Evolutionary conservation across 1,284 basidiomycete species (phyloP).

Genomic region (Leccinum solheimii): DNA sequence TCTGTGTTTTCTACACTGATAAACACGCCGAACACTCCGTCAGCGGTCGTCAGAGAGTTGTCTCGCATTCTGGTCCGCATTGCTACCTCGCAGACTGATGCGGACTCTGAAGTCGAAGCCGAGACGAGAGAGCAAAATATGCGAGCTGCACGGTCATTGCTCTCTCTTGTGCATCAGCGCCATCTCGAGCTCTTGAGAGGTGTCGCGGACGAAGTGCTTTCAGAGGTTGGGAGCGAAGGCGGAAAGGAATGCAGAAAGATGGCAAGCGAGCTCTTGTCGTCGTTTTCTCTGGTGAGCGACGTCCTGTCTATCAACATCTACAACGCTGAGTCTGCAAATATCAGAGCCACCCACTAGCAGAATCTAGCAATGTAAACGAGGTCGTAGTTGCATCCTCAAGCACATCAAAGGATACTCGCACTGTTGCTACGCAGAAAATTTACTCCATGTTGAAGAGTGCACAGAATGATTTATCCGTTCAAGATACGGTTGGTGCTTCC

Average conservation of each 20-base stretch:
- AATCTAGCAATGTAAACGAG: constrained; percentile 38
- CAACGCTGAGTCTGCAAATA: background rate
- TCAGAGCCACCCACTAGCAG: constrained; percentile 34
- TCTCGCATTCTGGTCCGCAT: constrained; percentile 38
- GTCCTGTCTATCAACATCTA: background rate
- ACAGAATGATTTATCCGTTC: constrained; percentile 25
- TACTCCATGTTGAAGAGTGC: constrained; percentile 37
- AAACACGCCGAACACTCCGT: constrained; percentile 40
- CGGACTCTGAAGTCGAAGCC: constrained; percentile 7
- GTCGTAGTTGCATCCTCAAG: constrained; percentile 56
- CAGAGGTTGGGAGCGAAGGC: constrained; percentile 36
- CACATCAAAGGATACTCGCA: constrained; percentile 50
- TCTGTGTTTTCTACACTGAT: constrained; percentile 48
- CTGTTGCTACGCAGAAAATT: constrained; percentile 52
- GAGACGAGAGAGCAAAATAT: constrained; percentile 17
- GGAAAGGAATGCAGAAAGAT: constrained; percentile 41
- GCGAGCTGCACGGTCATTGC: constrained; percentile 33
- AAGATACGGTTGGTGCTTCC: constrained; percentile 34
- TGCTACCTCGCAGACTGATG: constrained; percentile 14
- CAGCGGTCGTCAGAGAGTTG: constrained; percentile 38
- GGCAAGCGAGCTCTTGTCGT: constrained; percentile 53
- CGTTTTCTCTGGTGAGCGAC: constrained; percentile 52
- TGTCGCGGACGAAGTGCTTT: constrained; percentile 40
- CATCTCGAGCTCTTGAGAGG: constrained; percentile 49
- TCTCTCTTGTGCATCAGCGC: constrained; percentile 52